Percentiles rank a stretch among this genome's conserved stretches.
Conservation (phyloP, 1,139 yeast species). For the Geotrichum australiense region DNA sequence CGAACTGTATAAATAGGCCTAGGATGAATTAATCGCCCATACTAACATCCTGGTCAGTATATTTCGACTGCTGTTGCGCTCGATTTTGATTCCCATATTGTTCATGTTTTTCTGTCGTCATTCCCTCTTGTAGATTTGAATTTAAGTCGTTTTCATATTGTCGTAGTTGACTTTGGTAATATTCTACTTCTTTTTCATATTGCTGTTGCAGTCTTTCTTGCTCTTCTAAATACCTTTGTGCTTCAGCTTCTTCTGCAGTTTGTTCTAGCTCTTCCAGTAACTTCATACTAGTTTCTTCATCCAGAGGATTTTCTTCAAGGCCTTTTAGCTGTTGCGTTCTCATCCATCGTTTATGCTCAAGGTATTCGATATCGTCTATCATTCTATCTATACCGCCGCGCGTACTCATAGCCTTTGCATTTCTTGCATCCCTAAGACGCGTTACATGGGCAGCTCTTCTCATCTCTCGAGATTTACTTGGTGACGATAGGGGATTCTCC, state of each 20-base stretch:
- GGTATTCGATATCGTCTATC: constrained; percentile 1
- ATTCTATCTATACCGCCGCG: constrained; percentile 13
- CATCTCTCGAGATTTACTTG: constrained; percentile 7
- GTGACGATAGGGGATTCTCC: constrained; percentile 12
- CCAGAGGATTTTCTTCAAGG: neutral
- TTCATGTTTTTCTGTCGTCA: too few relatives aligned
- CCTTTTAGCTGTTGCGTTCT: constrained; percentile 5
- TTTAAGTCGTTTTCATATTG: too few relatives aligned
- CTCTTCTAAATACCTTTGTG: neutral
- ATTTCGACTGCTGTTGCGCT: too few relatives aligned
- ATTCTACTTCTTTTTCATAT: too few relatives aligned
- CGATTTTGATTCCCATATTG: too few relatives aligned
- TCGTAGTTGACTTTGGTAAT: too few relatives aligned
- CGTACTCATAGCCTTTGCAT: constrained; percentile 6
- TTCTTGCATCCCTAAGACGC: constrained; percentile 7
- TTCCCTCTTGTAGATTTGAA: too few relatives aligned
- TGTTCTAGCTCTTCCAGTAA: constrained; percentile 10
- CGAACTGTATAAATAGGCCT: too few relatives aligned
- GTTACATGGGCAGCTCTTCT: constrained; percentile 12
- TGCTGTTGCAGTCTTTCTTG: too few relatives aligned
- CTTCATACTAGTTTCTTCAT: neutral
- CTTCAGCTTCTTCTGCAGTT: neutral
- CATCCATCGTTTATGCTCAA: constrained; percentile 12
- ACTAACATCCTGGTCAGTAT: too few relatives aligned
- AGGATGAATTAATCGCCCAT: too few relatives aligned